Evolutionary conservation across 441 rosid genomes (phyloP), one percentile per base, ranked within the genome.

Genomic region (Daphne laureola): DNA sequence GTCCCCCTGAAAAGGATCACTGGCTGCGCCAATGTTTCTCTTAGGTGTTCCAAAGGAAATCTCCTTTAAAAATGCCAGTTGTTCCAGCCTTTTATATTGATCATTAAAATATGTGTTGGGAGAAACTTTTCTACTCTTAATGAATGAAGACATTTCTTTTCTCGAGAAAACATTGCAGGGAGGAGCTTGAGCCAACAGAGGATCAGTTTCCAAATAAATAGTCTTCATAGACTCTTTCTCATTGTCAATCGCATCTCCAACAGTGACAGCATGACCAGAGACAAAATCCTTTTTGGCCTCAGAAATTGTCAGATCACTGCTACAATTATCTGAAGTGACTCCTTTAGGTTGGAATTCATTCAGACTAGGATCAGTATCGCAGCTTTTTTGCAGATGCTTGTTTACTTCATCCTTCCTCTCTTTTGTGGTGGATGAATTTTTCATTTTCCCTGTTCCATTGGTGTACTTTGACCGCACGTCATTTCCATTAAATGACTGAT

Each of bases 151-250:
- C 96, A 93, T 93, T 67, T 78, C 98, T 62, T 73, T 73, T 71
- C 78, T 87, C 47, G 96, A 93, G 79, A 93, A 87, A 49, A 89
- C 69, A 69, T 89, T 72, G 44, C 70, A 58, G 51, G 90, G 90
- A 67, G 98, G 98, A 68, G 76, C 46, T 75, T 93, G 98, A 71
- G 96, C 81, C 69, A 65, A 78, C 44, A 89, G 77, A 69, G 98
- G 98, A 64, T 93, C 76, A 63, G 68, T 58, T 55, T 70, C 73
- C 61, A 53, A 55, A 52, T 46, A 52, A 57, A 73, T 71, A 49
- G 62, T 69, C 48, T 58, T 53, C 12, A 54, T 42, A 62, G 79
- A 61, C 66, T 63, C 77, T 55, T 31, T 55, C 44, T 40, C 72
- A 54, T 68, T 44, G 58, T 57, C 70, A 55, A 59, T 67, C 21